phyloP scores from a whole-genome alignment of 257 asterid species.

The Solanum megistacrolobum region DNA sequence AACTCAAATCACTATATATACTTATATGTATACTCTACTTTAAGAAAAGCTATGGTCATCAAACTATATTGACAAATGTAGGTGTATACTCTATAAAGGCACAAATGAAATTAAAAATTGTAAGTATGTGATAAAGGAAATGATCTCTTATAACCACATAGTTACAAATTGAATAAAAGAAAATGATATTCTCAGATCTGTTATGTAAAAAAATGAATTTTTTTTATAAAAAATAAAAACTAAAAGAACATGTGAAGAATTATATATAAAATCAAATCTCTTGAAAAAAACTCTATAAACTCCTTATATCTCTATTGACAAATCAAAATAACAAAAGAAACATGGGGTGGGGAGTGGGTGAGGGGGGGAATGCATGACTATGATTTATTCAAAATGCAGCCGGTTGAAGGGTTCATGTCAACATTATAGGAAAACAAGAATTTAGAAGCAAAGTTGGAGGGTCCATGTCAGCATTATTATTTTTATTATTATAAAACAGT shows the following conservation, averaged over 20 bases:
- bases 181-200: not conserved
- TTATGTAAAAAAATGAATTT: not conserved
- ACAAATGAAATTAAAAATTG: too few species aligned
- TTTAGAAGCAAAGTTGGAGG: not conserved
- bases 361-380: not conserved
- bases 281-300: not conserved
- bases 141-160: not conserved
- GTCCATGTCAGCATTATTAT: not conserved
- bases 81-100: not conserved
- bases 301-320: not conserved
- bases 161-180: not conserved
- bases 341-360: not conserved
- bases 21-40: not conserved
- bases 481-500: conserved; percentile 6
- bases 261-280: not conserved
- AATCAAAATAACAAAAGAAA: not conserved
- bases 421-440: not conserved
- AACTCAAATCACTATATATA: not conserved
- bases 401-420: not conserved
- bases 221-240: not conserved
- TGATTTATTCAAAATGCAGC: not conserved
- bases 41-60: not conserved
- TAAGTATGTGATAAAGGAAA: not conserved
- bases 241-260: not conserved
- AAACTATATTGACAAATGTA: not conserved